A percentile compares a stretch with the other conserved stretches of the same genome.
phyloP scores from a whole-genome alignment of 352 stramenopile species.

The Globisporangium middletonii region DNA sequence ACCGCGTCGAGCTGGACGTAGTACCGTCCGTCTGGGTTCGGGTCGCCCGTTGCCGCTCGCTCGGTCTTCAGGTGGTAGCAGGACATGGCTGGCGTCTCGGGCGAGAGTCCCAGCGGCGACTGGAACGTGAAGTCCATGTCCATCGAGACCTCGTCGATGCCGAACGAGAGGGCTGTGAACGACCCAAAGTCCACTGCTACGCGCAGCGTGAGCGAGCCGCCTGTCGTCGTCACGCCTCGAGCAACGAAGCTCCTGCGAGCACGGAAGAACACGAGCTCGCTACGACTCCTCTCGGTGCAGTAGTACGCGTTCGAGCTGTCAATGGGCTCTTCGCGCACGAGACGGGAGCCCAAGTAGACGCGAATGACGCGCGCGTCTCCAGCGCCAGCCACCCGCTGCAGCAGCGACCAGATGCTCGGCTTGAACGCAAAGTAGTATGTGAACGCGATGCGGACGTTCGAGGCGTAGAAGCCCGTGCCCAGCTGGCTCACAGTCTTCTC shows the following conservation, averaged over 20 bases:
- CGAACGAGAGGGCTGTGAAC: constrained; percentile 35
- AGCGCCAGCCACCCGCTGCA: constrained; percentile 16
- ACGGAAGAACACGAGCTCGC: constrained; percentile 29
- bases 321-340: constrained; percentile 33
- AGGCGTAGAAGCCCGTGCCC: constrained; percentile 25
- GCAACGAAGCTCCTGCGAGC: constrained; percentile 31
- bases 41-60: constrained; percentile 25
- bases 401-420: constrained; percentile 20
- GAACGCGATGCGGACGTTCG: constrained; percentile 44
- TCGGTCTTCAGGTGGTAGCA: constrained; percentile 45
- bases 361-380: constrained; percentile 34
- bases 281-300: constrained; percentile 28
- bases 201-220: constrained; percentile 22
- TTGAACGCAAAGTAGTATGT: constrained; percentile 64
- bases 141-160: constrained; percentile 60
- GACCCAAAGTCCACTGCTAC: constrained; percentile 42
- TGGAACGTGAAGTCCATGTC: constrained; percentile 53
- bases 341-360: constrained; percentile 34
- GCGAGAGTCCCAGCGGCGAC: constrained; percentile 38
- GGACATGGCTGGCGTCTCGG: constrained; percentile 32
- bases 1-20: constrained; percentile 33
- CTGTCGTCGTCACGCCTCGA: constrained; percentile 27
- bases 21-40: constrained; percentile 50
- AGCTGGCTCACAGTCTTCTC: constrained; percentile 29
- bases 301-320: constrained; percentile 32